These are phyloP conservation scores for Schwanniomyces polymorphus DNA, from an alignment of 805 yeast species.

Conservation along the genomic window DNA sequence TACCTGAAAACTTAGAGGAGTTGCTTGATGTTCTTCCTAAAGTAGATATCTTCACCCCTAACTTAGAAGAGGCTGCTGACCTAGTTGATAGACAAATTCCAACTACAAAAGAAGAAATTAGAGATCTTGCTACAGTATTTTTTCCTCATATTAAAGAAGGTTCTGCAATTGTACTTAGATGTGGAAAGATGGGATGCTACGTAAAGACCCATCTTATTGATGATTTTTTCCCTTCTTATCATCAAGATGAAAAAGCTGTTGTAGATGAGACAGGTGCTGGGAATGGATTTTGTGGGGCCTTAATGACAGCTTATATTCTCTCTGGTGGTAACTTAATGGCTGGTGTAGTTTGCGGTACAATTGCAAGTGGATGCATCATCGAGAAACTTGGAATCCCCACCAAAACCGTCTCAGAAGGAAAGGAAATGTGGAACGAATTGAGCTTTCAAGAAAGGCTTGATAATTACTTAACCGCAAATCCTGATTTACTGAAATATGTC, in stretches of 20 bases:
- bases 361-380: slow-evolving; percentile 80
- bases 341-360: slow-evolving; percentile 66
- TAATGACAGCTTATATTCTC: slow-evolving; percentile 55
- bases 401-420: slow-evolving; percentile 18
- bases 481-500: background rate
- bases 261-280: slow-evolving; percentile 49
- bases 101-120: slow-evolving; percentile 34
- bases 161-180: slow-evolving; percentile 63
- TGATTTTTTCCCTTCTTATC: slow-evolving; percentile 74
- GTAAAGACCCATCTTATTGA: slow-evolving; percentile 30
- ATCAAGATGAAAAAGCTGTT: slow-evolving; percentile 38
- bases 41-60: slow-evolving; percentile 74
- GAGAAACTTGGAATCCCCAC: slow-evolving; percentile 78
- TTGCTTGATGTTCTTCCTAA: slow-evolving; percentile 39
- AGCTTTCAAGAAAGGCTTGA: slow-evolving; percentile 45
- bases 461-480: slow-evolving; percentile 31
- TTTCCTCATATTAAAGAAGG: slow-evolving; percentile 37
- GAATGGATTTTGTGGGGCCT: slow-evolving; percentile 43
- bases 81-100: slow-evolving; percentile 54
- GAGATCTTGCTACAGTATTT: slow-evolving; percentile 42
- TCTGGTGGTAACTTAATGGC: slow-evolving; percentile 46
- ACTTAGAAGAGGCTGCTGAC: slow-evolving; percentile 77
- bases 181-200: slow-evolving; percentile 74
- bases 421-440: slow-evolving; percentile 62
- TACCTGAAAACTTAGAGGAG: slow-evolving; percentile 38